phyloP scores from a whole-genome alignment of 106 monocot species.

The Phalaenopsis equestris region DNA sequence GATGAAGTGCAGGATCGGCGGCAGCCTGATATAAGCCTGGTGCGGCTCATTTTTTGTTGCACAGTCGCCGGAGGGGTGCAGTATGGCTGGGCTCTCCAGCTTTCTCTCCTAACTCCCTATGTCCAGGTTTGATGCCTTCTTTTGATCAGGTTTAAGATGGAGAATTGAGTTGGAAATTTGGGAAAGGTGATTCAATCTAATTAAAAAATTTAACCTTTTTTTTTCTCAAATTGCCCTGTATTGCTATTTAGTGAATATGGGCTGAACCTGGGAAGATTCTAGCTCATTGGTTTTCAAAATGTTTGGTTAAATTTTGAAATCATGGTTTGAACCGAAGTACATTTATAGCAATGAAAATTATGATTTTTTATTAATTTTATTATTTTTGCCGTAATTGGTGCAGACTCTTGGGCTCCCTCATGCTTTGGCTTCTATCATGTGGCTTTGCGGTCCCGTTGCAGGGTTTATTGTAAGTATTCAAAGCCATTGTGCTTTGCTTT shows the following conservation, averaged over 20 bases:
- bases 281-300: neutral
- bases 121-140: slow-evolving; percentile 16
- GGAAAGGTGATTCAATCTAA: too few relatives aligned
- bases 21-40: neutral
- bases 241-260: too few relatives aligned
- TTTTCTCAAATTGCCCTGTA: too few relatives aligned
- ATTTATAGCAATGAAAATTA: neutral
- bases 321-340: neutral
- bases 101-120: slow-evolving; percentile 30
- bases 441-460: slow-evolving; percentile 65
- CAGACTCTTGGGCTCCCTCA: slow-evolving; percentile 63
- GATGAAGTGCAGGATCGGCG: neutral
- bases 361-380: neutral
- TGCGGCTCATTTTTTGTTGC: slow-evolving; percentile 15
- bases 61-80: slow-evolving; percentile 26
- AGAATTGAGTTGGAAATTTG: too few relatives aligned
- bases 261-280: neutral
- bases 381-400: neutral
- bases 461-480: slow-evolving; percentile 46
- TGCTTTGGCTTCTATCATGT: slow-evolving; percentile 50
- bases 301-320: neutral
- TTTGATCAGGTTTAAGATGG: neutral
- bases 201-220: too few relatives aligned
- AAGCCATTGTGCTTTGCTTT: neutral
- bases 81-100: slow-evolving; percentile 32